Percentiles rank a stretch among this genome's conserved stretches.
These are phyloP conservation scores for Epichloe glyceriae DNA, from an alignment of 2,329 filamentous ascomycete genomes.

Conservation along the genomic window DNA sequence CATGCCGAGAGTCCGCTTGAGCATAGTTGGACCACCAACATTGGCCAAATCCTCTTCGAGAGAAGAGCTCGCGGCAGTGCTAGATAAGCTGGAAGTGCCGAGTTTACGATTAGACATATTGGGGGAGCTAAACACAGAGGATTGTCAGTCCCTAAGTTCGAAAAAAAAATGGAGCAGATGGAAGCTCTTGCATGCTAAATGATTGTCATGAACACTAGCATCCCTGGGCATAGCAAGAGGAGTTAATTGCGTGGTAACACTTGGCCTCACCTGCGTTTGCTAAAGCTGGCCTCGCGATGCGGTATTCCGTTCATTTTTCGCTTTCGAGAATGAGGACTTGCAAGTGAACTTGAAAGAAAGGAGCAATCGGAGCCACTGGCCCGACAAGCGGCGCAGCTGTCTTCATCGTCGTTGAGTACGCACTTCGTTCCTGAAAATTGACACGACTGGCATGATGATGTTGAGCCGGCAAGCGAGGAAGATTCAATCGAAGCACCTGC, in stretches of 20 bases:
- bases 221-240: neutral
- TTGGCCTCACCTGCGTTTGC: slow-evolving; percentile 55
- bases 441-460: slow-evolving; percentile 59
- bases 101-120: slow-evolving; percentile 37
- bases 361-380: slow-evolving; percentile 70
- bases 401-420: slow-evolving; percentile 60
- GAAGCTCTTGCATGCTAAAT: neutral
- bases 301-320: slow-evolving; percentile 59
- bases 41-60: slow-evolving; percentile 62
- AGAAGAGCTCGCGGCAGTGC: slow-evolving; percentile 47
- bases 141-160: neutral
- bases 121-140: slow-evolving; percentile 35
- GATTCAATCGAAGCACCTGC: slow-evolving; percentile 40
- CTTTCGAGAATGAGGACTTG: slow-evolving; percentile 57
- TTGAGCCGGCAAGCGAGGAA: slow-evolving; percentile 26
- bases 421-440: slow-evolving; percentile 62
- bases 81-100: slow-evolving; percentile 46
- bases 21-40: slow-evolving; percentile 50
- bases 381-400: slow-evolving; percentile 65
- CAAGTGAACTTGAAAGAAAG: slow-evolving; percentile 46
- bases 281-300: slow-evolving; percentile 40
- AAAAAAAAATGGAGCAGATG: neutral
- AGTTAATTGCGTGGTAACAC: neutral
- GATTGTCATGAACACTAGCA: neutral
- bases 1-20: slow-evolving; percentile 60